Evolutionary conservation across 345 rosid species (phyloP), one percentile per base, ranked within the genome.

Genomic region (Bruguiera gymnorhiza): DNA sequence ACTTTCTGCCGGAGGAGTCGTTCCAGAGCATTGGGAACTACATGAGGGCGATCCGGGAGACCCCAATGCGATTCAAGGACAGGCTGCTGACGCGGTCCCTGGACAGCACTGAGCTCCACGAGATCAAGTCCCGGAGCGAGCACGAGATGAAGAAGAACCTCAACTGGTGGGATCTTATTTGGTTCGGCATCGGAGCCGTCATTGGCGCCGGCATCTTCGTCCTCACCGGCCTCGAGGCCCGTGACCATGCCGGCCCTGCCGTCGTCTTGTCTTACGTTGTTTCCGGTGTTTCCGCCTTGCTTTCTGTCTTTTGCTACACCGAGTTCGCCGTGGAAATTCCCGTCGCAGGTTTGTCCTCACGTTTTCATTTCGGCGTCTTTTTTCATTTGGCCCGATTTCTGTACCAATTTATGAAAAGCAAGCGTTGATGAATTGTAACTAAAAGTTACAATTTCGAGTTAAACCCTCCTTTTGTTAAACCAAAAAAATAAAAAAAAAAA

Each of bases 241-340:
- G 60, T 10, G 54, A 82, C 0, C 26, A 9, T 13, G 76, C 98
- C 11, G 98, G 98, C 36, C 97, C 98, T 0, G 96, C 98, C 16
- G 90, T 93, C 9, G 92, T 91, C 4, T 61, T 93, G 70, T 91
- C 98, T n/a, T 93, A 79, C 39, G 90, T 86, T 2, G 81, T 93
- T 59, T 91, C 98, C 0, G 98, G 98, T 24, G 20, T 86, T 39
- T 93, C 97, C 13, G 98, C 98, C 9, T 80, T 93, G 97, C 96
- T 93, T 13, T 93, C 98, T 3, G 98, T 91, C 8, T 93, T 93
- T 72, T 93, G 97, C 70, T 93, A 93, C 82, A 93, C 97, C 20
- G 98, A 93, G 83, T 93, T 93, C 57, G 98, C 98, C 52, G 97
- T 93, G 3, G 97, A 93, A 76, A 91, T 93, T 57, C 97, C 98